Evolutionary conservation across 805 yeast species (phyloP), one percentile per base, ranked within the genome.

Genomic region (Saccharomycopsis sp.): DNA sequence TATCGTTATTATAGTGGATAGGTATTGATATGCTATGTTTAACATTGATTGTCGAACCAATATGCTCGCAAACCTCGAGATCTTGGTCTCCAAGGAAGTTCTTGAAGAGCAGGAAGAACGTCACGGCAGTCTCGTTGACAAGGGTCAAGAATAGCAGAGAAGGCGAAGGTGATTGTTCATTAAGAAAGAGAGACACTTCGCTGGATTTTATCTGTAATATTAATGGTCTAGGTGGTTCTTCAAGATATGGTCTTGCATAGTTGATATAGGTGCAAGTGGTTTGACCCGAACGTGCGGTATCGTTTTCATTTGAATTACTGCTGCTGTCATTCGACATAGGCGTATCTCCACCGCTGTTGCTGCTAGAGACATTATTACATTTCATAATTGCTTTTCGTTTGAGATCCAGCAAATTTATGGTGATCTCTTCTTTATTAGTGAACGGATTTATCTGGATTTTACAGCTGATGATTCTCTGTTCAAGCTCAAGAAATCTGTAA

Each of bases 401-500:
- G 19, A 85, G 49, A 67, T 86, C 85, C 41, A 68, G 63, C 42
- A 84, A 60, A 25, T 75, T 68, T 1, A 89, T 58, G 0, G 81
- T 63, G 8, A 91, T 86, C 63, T 87, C 94, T 63, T 83, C 83
- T 1, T 64, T 62, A 1, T 67, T 64, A 0, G 75, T 67, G 62
- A 81, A 75, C 0, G 89, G 86, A 64, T 87, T 86, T 53, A 69
- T 68, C 1, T 72, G 60, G 12, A 86, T 75, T 25, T 69, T 69
- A 64, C 78, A 81, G 54, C 79, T 78, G n/a, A 87, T 70, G 23
- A 91, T 68, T 60, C 77, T 71, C 71, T 90, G 96, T 68, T 87
- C 96, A 44, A 91, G 73, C 42, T 84, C 90, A 53, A 81, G 72
- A 64, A 91, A 86, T 53, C 93, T 75, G 69, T 89, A 91, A 71